Evolutionary conservation across 129 eudicot genomes (phyloP), one percentile per base, ranked within the genome.

Genomic region (Calendula officinalis): DNA sequence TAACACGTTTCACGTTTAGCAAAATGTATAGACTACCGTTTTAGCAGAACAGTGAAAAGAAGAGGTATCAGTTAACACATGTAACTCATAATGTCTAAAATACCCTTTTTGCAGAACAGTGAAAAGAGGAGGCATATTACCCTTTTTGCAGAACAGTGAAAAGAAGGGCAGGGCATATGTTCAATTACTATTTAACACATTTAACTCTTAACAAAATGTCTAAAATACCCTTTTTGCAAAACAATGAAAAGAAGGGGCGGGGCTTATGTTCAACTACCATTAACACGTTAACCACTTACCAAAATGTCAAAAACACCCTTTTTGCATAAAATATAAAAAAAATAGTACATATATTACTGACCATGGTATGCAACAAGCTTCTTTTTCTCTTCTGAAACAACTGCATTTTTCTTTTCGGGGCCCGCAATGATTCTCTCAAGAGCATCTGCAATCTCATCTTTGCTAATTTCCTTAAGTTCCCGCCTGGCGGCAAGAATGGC

Each of bases 401-500:
- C 95, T 2, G 97, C 97, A 51, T 90, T 90, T 73, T 90, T 90
- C 91, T 90, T 90, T 78, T 90, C 97, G 1, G 95, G 97, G 13
- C 97, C 95, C 44, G 97, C 97, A 69, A 86, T 86, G 53, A 91
- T 91, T 66, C 98, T 84, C 80, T 91, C 98, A 1, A 91, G 79
- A 66, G 98, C 98, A 72, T 91, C 98, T 44, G 94, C 82, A 40
- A 91, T 91, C 85, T 91, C 98, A 27, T 91, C 98, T 56, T 91
- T 91, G 86, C 98, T 91, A 14, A 91, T 91, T 71, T 91, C 98
- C 85, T 91, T 91, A 8, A 91, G 95, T 11, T 87, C 95, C 50
- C 98, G 94, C 64, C 98, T 75, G 17, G 98, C 98, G 9, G 98
- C 98, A 47, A 91, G 98, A 60, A 91, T 87, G 71, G 98, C 98